Evolutionary conservation across 2,329 filamentous ascomycete genomes (phyloP).

Genomic region (Penicillium decumbens): DNA sequence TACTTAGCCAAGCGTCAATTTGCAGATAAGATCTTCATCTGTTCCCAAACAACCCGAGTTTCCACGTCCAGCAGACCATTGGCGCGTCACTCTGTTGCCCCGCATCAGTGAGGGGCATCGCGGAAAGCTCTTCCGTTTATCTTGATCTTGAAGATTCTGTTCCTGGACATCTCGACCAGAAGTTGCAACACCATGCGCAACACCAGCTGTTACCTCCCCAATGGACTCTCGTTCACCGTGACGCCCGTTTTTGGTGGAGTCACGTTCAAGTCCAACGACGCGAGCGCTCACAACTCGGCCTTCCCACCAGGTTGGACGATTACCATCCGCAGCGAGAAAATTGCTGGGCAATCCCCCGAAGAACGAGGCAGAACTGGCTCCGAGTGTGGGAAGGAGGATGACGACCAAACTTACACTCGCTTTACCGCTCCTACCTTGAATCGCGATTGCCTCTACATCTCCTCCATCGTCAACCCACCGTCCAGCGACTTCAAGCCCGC

Average conservation of each 20-base stretch:
- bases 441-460: constrained; percentile 82
- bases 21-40: no score
- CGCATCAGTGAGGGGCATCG: constrained; percentile 10
- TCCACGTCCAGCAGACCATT: not conserved
- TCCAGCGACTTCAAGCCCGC: constrained; percentile 73
- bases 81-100: constrained; percentile 1
- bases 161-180: not conserved
- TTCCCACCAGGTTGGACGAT: constrained; percentile 82
- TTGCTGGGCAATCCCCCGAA: constrained; percentile 30
- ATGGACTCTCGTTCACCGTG: constrained; percentile 78
- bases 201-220: constrained; percentile 61
- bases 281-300: constrained; percentile 62
- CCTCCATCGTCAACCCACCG: constrained; percentile 80
- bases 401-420: constrained; percentile 38
- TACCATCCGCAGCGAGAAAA: constrained; percentile 66
- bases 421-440: constrained; percentile 71
- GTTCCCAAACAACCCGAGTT: not conserved
- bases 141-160: not conserved
- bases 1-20: not conserved
- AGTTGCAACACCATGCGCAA: constrained; percentile 23
- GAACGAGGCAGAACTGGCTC: constrained; percentile 18
- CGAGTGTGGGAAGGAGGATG: constrained; percentile 11
- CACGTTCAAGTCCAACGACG: constrained; percentile 78
- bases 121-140: not conserved
- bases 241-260: constrained; percentile 86